These are phyloP conservation scores for Metroxylon sagu DNA, from an alignment of 176 grass and related monocot genomes.

Conservation along the genomic window DNA sequence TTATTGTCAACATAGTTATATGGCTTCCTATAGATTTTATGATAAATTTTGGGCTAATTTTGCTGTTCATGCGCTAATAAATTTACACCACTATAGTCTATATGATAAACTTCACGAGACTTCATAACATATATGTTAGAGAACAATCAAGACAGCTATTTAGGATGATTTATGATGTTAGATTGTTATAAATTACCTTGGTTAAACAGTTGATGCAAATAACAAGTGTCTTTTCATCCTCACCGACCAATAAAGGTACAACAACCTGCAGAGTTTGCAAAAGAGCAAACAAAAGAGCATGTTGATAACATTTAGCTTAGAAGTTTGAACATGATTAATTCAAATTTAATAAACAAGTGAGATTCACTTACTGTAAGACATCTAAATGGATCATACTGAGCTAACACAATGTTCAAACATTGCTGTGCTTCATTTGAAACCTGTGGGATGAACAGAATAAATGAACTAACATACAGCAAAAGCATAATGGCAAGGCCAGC, in stretches of 20 bases:
- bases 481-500: constrained; percentile 3
- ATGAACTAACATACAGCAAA: constrained; percentile 28
- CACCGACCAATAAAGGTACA: constrained; percentile 80
- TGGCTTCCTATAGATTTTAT: too few species aligned
- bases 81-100: too few species aligned
- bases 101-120: neutral
- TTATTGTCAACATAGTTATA: too few species aligned
- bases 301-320: constrained; percentile 18
- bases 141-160: neutral
- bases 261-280: constrained; percentile 58
- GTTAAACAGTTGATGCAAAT: constrained; percentile 97
- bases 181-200: constrained; percentile 44
- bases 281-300: constrained; percentile 5
- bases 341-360: neutral
- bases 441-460: constrained; percentile 29
- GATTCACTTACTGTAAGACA: constrained; percentile 62
- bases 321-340: constrained; percentile 4
- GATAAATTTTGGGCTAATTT: too few species aligned
- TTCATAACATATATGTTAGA: neutral
- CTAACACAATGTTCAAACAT: constrained; percentile 67
- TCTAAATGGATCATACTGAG: constrained; percentile 82
- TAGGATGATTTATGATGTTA: neutral
- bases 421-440: constrained; percentile 86
- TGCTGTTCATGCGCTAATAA: too few species aligned
- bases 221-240: constrained; percentile 96